A percentile compares a stretch with the other conserved stretches of the same genome.
phyloP scores from a whole-genome alignment of 306 rosid genomes.

The Trifolium subterraneum region DNA sequence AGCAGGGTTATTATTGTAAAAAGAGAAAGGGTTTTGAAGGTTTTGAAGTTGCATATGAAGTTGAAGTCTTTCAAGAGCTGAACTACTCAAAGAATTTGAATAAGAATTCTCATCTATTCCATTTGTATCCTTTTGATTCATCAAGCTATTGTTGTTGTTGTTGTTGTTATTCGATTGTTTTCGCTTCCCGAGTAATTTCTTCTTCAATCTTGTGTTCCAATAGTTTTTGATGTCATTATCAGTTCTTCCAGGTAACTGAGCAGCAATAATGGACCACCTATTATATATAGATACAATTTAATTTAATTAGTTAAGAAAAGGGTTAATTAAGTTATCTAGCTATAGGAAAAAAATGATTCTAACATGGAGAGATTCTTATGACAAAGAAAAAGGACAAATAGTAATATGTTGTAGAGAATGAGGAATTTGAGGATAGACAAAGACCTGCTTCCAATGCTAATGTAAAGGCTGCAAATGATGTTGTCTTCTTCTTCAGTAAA shows the following conservation, averaged over 20 bases:
- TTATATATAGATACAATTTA: neutral
- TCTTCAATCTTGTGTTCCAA: slow-evolving; percentile 96
- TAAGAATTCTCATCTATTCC: slow-evolving; percentile 44
- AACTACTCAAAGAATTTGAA: slow-evolving; percentile 64
- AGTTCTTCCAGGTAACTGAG: slow-evolving; percentile 98
- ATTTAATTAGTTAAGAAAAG: slow-evolving; percentile 26
- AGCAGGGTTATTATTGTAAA: slow-evolving; percentile 51
- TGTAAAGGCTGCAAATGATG: slow-evolving; percentile 91
- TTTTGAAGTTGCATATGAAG: slow-evolving; percentile 93
- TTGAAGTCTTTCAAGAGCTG: slow-evolving; percentile 95
- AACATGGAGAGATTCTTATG: slow-evolving; percentile 44
- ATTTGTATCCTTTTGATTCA: slow-evolving; percentile 44
- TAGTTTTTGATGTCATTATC: slow-evolving; percentile 97
- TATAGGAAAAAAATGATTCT: slow-evolving; percentile 27
- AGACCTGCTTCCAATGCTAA: slow-evolving; percentile 99
- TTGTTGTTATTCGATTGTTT: slow-evolving; percentile 56
- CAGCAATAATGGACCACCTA: slow-evolving; percentile 99
- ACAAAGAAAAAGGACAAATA: slow-evolving; percentile 66
- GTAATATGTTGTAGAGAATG: slow-evolving; percentile 39
- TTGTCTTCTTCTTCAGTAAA: slow-evolving; percentile 99
- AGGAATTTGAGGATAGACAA: neutral
- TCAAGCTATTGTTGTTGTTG: neutral
- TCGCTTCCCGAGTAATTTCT: slow-evolving; percentile 86
- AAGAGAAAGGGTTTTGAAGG: slow-evolving; percentile 79
- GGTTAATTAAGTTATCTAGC: slow-evolving; percentile 4